Base-by-base conservation (phyloP, 768 basidiomycete species). In the Kwoniella sp. region DNA sequence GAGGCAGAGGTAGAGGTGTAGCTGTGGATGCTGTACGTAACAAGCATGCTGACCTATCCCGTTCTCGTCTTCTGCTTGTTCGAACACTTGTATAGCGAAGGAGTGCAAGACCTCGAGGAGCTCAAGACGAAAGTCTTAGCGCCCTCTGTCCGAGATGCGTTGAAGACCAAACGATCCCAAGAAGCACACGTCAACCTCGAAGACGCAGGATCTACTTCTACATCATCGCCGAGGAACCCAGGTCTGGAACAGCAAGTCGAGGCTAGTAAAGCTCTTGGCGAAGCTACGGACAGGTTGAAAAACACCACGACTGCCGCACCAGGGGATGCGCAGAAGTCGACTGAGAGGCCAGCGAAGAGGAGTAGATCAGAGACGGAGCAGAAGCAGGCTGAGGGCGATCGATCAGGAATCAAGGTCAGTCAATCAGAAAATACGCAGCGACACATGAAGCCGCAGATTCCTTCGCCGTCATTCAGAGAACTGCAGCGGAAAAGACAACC, bases 71-170 rank as follows among this genome's bases (percentile, higher is more conserved):
- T 45, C 41, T n/a, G n/a, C n/a, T 13, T 51, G 13, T 2, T 29
- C 11, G n/a, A 7, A 34, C 22, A 31, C n/a, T 11, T 15, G 30
- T 15, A 51, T 58, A 85, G 84, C 55, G 81, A 83, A 67, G 84
- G 84, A 7, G 79, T 82, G 22, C 53, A 66, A 22, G 77, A 78
- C 58, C 71, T 85, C 0, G 82, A 82, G 13, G 82, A 82, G 58
- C 75, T 85, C 26, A 82, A 79, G 53, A 48, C 52, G 4, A 81
- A 82, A 54, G 77, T 79, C n/a, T 61, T 72, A 11, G 60, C 67
- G 1, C 71, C 74, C 5, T 68, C 65, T 2, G 68, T 75, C 4
- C 51, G 59, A 9, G 57, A 37, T 4, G 67, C 68, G 1, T 29
- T 73, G 28, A 71, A 71, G 29, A 55, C 70, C 8, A 56, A 67